A percentile compares a stretch with the other conserved stretches of the same genome.
These are phyloP conservation scores for Tylopilus sp. DNA, from an alignment of 768 basidiomycete genomes.

Conservation along the genomic window DNA sequence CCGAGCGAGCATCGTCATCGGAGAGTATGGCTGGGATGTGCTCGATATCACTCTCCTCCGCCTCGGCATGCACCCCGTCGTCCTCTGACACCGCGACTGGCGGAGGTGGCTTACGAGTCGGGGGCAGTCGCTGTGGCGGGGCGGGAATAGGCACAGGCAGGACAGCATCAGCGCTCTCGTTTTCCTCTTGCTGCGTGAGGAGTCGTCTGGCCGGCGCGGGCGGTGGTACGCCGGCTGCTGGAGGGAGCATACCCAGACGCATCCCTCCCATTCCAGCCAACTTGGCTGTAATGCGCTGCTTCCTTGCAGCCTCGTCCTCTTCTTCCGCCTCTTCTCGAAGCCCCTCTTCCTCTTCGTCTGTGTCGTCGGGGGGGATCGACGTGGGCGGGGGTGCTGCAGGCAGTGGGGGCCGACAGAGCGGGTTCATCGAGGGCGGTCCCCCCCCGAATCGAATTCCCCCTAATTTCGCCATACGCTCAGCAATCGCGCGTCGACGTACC, in stretches of 20 bases:
- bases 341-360: constrained; percentile 18
- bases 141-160: constrained; percentile 32
- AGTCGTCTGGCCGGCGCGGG: constrained; percentile 15
- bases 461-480: constrained; percentile 92
- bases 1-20: constrained; percentile 18
- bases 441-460: constrained; percentile 87
- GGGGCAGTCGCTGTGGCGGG: constrained; percentile 29
- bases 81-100: constrained; percentile 38
- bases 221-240: constrained; percentile 14
- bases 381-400: constrained; percentile 37
- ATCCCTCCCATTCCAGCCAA: constrained; percentile 56
- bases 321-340: constrained; percentile 43
- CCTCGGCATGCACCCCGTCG: constrained; percentile 62
- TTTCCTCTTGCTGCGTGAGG: constrained; percentile 24
- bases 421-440: constrained; percentile 44
- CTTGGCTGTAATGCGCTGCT: constrained; percentile 51
- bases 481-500: constrained; percentile 65
- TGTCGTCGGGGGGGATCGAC: constrained; percentile 26
- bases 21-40: constrained; percentile 60
- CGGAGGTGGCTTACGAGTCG: constrained; percentile 32
- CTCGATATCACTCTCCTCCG: constrained; percentile 71
- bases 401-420: constrained; percentile 36
- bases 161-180: constrained; percentile 25
- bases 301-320: constrained; percentile 59
- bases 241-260: constrained; percentile 53